phyloP scores from a whole-genome alignment of 768 basidiomycete species.

The Boletus vinaceobasis region DNA sequence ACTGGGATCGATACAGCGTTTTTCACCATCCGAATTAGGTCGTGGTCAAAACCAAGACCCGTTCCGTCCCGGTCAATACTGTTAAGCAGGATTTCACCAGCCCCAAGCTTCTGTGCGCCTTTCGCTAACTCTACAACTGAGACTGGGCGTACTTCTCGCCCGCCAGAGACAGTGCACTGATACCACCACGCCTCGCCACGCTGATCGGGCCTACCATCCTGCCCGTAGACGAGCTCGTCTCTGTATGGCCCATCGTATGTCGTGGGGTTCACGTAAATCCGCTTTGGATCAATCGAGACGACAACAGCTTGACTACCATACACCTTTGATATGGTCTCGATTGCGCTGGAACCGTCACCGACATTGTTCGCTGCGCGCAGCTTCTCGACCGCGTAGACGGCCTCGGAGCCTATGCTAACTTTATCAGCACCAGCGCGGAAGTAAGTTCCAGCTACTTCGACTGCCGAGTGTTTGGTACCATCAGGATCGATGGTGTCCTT shows the following conservation, averaged over 20 bases:
- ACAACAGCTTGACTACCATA: constrained; percentile 98
- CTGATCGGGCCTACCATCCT: constrained; percentile 47
- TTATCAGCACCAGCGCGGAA: constrained; percentile 98
- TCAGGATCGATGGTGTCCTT: constrained; percentile 95
- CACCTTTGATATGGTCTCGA: constrained; percentile 84
- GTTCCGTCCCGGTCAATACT: constrained; percentile 96
- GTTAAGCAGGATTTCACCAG: constrained; percentile 93
- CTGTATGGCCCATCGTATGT: constrained; percentile 67
- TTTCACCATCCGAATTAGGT: constrained; percentile 75
- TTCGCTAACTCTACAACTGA: constrained; percentile 89
- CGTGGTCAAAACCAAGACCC: constrained; percentile 87
- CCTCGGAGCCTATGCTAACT: constrained; percentile 95
- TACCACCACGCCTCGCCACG: constrained; percentile 93
- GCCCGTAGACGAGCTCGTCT: constrained; percentile 54
- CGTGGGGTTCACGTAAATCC: constrained; percentile 70
- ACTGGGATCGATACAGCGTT: constrained; percentile 82
- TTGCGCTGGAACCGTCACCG: constrained; percentile 75
- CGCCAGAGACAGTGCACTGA: constrained; percentile 95
- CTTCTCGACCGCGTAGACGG: constrained; percentile 90
- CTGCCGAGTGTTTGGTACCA: constrained; percentile 78
- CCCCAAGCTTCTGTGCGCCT: constrained; percentile 88
- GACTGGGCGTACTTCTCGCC: constrained; percentile 75
- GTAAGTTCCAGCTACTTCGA: constrained; percentile 94
- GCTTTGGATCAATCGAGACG: constrained; percentile 91
- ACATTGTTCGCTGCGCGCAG: constrained; percentile 49